Conservation (phyloP, 1,284 basidiomycete genomes). For the Neolentinus lepideus region DNA sequence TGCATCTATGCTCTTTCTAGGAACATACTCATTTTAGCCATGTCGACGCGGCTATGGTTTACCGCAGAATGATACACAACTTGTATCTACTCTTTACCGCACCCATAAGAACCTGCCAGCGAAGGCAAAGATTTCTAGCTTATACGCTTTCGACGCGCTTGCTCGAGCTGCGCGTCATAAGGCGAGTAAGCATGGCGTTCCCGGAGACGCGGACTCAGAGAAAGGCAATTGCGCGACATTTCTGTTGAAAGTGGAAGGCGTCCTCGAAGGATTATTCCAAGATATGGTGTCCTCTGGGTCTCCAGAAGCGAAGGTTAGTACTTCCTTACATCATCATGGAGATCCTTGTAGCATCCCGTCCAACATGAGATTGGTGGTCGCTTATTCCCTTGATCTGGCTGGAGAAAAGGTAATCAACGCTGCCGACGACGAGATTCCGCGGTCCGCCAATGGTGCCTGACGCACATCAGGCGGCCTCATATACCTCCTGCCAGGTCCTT, state of each 20-base stretch:
- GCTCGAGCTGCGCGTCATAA: constrained; percentile 73
- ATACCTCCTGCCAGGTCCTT: neutral
- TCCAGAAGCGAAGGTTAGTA: constrained; percentile 79
- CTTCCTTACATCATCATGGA: too few relatives aligned
- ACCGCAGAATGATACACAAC: constrained; percentile 69
- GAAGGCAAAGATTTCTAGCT: constrained; percentile 67
- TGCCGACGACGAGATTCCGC: too few relatives aligned
- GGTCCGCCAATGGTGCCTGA: neutral
- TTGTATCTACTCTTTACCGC: constrained; percentile 80
- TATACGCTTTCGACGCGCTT: constrained; percentile 89
- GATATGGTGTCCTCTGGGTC: constrained; percentile 65
- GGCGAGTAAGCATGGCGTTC: constrained; percentile 55
- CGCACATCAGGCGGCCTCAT: neutral
- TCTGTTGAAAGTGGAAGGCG: constrained; percentile 78
- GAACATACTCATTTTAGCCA: constrained; percentile 4
- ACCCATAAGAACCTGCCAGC: constrained; percentile 72
- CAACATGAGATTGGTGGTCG: too few relatives aligned
- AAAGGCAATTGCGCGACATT: constrained; percentile 77
- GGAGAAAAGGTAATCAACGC: too few relatives aligned
- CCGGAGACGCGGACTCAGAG: constrained; percentile 44
- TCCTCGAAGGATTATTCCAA: constrained; percentile 77
- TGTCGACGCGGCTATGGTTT: constrained; percentile 6
- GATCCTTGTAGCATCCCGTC: neutral
- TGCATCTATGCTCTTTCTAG: constrained; percentile 1
- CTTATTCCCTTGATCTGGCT: too few relatives aligned